Conservation (phyloP, 1,284 basidiomycete genomes). For the Cutaneotrichosporon daszewskae region DNA sequence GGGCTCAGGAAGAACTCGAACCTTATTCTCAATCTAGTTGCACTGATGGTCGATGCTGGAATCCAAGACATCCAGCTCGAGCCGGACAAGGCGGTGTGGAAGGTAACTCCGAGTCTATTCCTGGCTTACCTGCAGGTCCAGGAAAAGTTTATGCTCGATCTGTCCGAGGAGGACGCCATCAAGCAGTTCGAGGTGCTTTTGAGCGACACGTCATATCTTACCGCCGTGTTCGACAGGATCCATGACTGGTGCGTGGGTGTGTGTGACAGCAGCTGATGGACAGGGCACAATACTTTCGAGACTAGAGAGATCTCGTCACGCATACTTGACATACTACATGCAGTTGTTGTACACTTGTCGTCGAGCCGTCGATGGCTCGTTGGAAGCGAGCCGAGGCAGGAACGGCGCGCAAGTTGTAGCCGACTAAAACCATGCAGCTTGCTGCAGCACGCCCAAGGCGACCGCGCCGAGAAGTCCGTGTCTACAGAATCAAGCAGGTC, state of each 20-base stretch:
- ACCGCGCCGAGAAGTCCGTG: too few species aligned
- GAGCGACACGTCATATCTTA: constrained; percentile 92
- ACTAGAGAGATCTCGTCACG: too few species aligned
- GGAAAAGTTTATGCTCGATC: constrained; percentile 90
- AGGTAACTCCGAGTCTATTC: constrained; percentile 48
- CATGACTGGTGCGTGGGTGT: constrained; percentile 51
- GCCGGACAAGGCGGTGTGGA: constrained; percentile 57
- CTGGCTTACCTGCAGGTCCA: constrained; percentile 59
- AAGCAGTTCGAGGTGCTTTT: constrained; percentile 90
- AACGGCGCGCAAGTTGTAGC: too few species aligned
- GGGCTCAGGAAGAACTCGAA: constrained; percentile 96
- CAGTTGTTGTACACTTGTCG: background rate
- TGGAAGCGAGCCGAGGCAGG: too few species aligned
- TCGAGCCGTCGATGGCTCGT: too few species aligned
- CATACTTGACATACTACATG: too few species aligned
- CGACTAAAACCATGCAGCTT: too few species aligned
- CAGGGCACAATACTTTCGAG: constrained; percentile 44
- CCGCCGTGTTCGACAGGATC: constrained; percentile 84
- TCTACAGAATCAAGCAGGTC: too few species aligned
- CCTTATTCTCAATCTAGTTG: constrained; percentile 90
- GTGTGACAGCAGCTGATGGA: background rate
- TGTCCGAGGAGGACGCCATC: constrained; percentile 94
- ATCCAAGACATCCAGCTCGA: constrained; percentile 91
- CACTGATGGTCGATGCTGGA: constrained; percentile 96
- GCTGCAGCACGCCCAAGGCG: too few species aligned